Percentiles rank a stretch among this genome's conserved stretches.
These are phyloP conservation scores for Sporisorium reilianum DNA, from an alignment of 1,284 basidiomycete species.

Conservation along the genomic window DNA sequence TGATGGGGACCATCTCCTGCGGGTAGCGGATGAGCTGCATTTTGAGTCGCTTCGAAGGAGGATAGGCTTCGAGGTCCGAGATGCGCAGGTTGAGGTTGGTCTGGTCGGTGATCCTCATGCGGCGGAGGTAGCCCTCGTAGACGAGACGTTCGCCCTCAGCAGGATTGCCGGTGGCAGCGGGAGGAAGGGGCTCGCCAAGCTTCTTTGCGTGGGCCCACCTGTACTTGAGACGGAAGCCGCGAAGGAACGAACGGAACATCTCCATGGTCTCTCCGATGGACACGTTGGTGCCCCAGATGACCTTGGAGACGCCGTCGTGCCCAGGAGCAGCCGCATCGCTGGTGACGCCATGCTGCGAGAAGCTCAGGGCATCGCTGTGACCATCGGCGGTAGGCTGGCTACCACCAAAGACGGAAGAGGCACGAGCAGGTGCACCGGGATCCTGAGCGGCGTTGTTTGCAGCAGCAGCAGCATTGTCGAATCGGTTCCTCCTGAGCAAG, in stretches of 20 bases:
- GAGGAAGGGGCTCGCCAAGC: constrained; percentile 72
- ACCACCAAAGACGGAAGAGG: constrained; percentile 84
- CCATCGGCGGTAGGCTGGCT: constrained; percentile 76
- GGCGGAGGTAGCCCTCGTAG: constrained; percentile 85
- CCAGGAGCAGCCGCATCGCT: constrained; percentile 48
- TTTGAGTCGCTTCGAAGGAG: constrained; percentile 81
- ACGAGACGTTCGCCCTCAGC: constrained; percentile 70
- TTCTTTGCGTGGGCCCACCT: constrained; percentile 81
- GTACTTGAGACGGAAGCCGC: constrained; percentile 94
- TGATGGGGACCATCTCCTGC: constrained; percentile 94
- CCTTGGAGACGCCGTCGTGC: constrained; percentile 78
- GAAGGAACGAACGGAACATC: constrained; percentile 87
- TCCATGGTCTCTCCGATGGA: constrained; percentile 90
- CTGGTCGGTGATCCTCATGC: constrained; percentile 86
- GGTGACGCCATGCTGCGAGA: constrained; percentile 57
- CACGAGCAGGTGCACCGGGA: constrained; percentile 24
- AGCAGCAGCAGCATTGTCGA: constrained; percentile 16
- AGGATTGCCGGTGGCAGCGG: constrained; percentile 38
- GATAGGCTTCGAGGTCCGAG: constrained; percentile 87
- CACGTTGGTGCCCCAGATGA: constrained; percentile 95
- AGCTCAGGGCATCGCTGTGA: constrained; percentile 74
- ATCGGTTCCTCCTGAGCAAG: constrained; percentile 26
- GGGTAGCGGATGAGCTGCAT: constrained; percentile 83
- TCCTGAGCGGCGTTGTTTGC: constrained; percentile 14
- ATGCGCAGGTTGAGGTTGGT: constrained; percentile 92